Evolutionary conservation across 805 yeast genomes (phyloP), one percentile per base, ranked within the genome.

Genomic region (Candida germanica): DNA sequence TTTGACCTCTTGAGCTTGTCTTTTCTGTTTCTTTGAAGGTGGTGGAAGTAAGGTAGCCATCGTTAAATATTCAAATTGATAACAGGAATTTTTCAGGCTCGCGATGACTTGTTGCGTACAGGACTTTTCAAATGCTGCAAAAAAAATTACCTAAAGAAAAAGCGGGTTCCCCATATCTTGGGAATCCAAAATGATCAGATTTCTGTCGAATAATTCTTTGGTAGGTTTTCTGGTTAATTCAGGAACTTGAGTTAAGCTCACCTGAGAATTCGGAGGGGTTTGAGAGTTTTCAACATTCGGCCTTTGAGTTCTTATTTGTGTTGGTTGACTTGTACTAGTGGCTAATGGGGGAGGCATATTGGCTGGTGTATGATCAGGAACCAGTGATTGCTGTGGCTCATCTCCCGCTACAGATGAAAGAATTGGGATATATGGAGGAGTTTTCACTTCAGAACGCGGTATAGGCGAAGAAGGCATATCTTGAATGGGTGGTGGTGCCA

Each of bases 41-140:
- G 97, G 98, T 17, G 98, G 98, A 31, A 93, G 60, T 29, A 87
- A 69, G 1, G 98, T 93, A 34, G 98, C 93, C 98, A 91, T 89
- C 17, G 7, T 43, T 13, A 12, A 17, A 25, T 16, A 15, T 15
- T 23, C 27, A 19, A n/a, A 5, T 15, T 19, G 25, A 15, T 15
- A 14, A 31, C 15, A 31, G 20, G 21, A 12, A 20, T 20, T 18
- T 21, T 25, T 32, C 14, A 26, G 16, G 24, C 15, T 8, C 33
- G 43, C 30, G 42, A 36, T 32, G 32, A 23, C 32, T 23, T 12
- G 18, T 18, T 26, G 7, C 20, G 26, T 22, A 11, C 29, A 27
- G 39, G 31, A 6, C 20, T n/a, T 12, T 9, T 8, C 31, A 13
- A 26, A 8, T 8, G 7, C n/a, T 26, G 7, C n/a, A 13, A 8